phyloP scores from a whole-genome alignment of 2,329 filamentous ascomycete genomes.

The Juglanconis sp. region DNA sequence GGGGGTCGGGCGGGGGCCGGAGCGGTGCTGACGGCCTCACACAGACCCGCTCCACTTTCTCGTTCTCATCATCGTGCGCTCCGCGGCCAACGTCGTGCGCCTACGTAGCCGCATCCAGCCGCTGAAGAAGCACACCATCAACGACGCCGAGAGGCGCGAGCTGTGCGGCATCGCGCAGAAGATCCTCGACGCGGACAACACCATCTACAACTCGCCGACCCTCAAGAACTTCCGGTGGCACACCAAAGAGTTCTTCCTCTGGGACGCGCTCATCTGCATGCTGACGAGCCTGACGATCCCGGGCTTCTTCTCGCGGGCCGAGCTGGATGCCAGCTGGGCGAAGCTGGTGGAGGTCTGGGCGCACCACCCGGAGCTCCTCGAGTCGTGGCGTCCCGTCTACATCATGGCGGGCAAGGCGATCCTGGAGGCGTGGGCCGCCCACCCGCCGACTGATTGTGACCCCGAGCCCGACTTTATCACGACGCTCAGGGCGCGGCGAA shows the following conservation, averaged over 20 bases:
- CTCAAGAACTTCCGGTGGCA: slow-evolving; percentile 30
- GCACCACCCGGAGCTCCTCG: slow-evolving; percentile 29
- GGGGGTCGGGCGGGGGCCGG: no score
- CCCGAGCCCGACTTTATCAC: slow-evolving; percentile 24
- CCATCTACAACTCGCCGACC: slow-evolving; percentile 24
- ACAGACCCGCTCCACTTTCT: slow-evolving; percentile 33
- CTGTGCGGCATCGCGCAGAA: slow-evolving; percentile 33
- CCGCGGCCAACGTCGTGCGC: slow-evolving; percentile 26
- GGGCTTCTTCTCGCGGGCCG: slow-evolving; percentile 20
- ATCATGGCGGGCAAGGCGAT: slow-evolving; percentile 28
- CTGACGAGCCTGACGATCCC: slow-evolving; percentile 26
- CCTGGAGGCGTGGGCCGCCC: slow-evolving; percentile 31
- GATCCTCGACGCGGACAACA: slow-evolving; percentile 33
- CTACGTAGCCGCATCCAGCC: slow-evolving; percentile 22
- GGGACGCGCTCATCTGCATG: slow-evolving; percentile 31
- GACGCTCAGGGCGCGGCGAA: slow-evolving; percentile 19
- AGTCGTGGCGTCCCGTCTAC: slow-evolving; percentile 26
- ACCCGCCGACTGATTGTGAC: slow-evolving; percentile 4
- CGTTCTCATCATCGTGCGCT: slow-evolving; percentile 25
- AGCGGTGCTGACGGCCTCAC: no score
- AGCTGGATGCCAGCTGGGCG: slow-evolving; percentile 23
- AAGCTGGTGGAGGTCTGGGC: slow-evolving; percentile 25
- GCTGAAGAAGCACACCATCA: slow-evolving; percentile 25
- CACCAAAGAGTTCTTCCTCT: slow-evolving; percentile 29
- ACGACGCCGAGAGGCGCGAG: slow-evolving; percentile 22